Evolutionary conservation across 768 basidiomycete species (phyloP).

Genomic region (Suillus ampliporus): DNA sequence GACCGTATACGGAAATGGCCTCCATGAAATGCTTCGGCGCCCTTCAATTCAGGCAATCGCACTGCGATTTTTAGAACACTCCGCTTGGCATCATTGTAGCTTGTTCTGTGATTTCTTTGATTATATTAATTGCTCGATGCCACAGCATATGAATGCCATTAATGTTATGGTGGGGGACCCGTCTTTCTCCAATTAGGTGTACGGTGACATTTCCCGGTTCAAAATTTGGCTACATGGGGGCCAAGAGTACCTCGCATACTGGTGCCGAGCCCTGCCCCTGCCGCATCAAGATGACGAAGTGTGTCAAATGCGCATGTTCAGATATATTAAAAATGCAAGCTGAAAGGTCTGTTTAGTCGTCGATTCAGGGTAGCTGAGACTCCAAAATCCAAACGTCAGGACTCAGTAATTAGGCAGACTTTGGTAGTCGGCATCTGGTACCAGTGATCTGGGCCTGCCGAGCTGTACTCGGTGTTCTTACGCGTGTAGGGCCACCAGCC

Average conservation of each 20-base stretch:
- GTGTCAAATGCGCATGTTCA: not conserved
- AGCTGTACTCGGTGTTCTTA: not conserved
- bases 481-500: not conserved
- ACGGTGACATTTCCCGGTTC: too few species aligned
- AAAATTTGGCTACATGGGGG: too few species aligned
- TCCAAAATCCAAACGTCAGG: not conserved
- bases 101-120: not conserved
- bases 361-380: not conserved
- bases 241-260: not conserved
- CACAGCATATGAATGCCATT: too few species aligned
- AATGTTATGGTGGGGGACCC: not conserved
- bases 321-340: not conserved
- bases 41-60: not conserved
- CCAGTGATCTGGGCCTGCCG: not conserved
- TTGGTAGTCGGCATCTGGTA: not conserved
- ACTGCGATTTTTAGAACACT: not conserved
- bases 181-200: not conserved
- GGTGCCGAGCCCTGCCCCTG: not conserved
- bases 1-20: not conserved
- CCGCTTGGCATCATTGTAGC: not conserved
- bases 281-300: not conserved
- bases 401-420: slow-evolving; percentile 7
- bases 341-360: not conserved
- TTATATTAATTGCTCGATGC: not conserved
- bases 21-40: not conserved